Evolutionary conservation across 306 rosid species (phyloP).

Genomic region (Cicer arietinum): DNA sequence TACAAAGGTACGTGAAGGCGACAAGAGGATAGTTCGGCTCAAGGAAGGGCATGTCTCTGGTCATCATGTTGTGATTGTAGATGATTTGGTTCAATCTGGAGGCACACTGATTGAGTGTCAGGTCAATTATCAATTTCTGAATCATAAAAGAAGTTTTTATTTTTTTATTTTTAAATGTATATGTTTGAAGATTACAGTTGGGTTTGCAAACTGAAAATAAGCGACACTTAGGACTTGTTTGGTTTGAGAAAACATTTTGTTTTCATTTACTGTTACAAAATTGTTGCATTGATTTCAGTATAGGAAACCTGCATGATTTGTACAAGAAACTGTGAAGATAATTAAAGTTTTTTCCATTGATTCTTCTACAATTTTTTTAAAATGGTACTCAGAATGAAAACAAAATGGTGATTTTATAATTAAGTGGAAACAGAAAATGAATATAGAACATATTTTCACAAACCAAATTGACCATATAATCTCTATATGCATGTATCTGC

Average conservation of each 20-base stretch:
- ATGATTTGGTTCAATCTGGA: constrained; percentile 98
- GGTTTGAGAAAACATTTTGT: background rate
- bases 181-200: constrained; percentile 27
- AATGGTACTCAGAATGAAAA: no score
- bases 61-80: constrained; percentile 89
- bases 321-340: no score
- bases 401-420: no score
- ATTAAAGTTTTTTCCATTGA: no score
- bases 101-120: constrained; percentile 95
- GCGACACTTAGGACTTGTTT: background rate
- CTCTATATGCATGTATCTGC: constrained; percentile 1
- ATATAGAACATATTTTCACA: background rate
- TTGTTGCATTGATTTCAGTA: background rate
- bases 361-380: no score
- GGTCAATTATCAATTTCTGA: constrained; percentile 53
- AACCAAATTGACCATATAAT: background rate
- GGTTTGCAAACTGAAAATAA: background rate
- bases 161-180: constrained; percentile 11
- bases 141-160: background rate
- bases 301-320: no score
- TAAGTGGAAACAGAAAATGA: no score
- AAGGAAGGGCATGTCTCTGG: constrained; percentile 94
- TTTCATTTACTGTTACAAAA: background rate
- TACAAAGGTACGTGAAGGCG: constrained; percentile 92
- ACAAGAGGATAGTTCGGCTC: constrained; percentile 89